Percentiles rank a stretch among this genome's conserved stretches.
phyloP scores from a whole-genome alignment of 108 stramenopile species.

The Nannochloropsis oceanica region DNA sequence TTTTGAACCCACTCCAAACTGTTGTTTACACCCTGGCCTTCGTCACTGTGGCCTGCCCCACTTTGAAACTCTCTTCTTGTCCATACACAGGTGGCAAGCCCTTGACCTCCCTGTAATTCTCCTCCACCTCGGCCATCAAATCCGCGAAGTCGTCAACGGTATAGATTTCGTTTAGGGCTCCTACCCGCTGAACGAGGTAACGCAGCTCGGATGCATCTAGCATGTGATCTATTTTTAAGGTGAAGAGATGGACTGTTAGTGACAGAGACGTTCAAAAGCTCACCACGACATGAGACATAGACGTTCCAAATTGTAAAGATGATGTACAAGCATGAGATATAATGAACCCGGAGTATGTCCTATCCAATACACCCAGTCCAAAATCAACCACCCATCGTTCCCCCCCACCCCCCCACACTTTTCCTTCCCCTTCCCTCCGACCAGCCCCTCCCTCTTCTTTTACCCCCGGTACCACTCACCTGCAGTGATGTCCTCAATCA shows the following conservation, averaged over 20 bases:
- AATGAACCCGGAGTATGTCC: too few relatives aligned
- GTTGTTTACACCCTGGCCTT: too few relatives aligned
- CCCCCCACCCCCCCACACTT: too few relatives aligned
- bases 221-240: neutral
- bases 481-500: neutral
- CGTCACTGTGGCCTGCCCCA: too few relatives aligned
- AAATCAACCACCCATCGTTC: too few relatives aligned
- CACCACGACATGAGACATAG: neutral
- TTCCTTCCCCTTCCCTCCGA: too few relatives aligned
- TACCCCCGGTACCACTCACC: neutral
- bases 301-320: neutral
- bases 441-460: too few relatives aligned
- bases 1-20: too few relatives aligned
- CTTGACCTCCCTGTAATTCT: neutral
- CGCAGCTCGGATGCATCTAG: neutral
- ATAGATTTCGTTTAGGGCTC: neutral
- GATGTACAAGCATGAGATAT: too few relatives aligned
- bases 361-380: too few relatives aligned
- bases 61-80: too few relatives aligned
- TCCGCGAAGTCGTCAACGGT: neutral
- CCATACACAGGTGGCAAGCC: neutral
- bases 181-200: neutral
- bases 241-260: neutral
- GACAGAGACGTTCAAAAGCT: too few relatives aligned
- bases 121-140: neutral